Evolutionary conservation across 169 alveolate genomes (phyloP).

Genomic region (Plasmodium vinckei): DNA sequence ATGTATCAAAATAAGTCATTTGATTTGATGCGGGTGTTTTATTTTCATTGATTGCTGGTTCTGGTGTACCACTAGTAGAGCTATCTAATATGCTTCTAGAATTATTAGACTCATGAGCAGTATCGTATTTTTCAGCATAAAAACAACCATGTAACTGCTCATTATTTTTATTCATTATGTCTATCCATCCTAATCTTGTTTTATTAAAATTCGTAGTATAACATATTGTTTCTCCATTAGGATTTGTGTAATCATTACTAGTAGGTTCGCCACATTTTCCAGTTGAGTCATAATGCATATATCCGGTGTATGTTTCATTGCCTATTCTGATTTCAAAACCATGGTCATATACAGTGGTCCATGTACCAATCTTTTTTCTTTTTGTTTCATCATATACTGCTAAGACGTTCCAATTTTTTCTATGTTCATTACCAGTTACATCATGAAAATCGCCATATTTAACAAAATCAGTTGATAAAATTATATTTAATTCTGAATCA

Average conservation of each 20-base stretch:
- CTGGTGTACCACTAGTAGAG: not conserved
- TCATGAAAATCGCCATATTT: constrained; percentile 53
- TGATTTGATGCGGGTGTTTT: no score
- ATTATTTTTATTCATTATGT: not conserved
- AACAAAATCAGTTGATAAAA: constrained; percentile 63
- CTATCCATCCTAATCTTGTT: constrained; percentile 73
- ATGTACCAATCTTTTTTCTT: constrained; percentile 38
- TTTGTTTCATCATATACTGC: constrained; percentile 71
- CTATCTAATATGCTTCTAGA: not conserved
- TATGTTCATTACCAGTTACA: constrained; percentile 54
- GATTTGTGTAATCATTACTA: constrained; percentile 24
- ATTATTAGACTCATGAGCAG: not conserved
- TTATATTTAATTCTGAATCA: constrained; percentile 27
- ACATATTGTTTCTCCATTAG: constrained; percentile 73
- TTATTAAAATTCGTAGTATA: constrained; percentile 40
- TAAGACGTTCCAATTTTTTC: constrained; percentile 64
- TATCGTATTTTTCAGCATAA: not conserved
- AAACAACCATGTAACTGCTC: not conserved
- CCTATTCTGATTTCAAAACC: constrained; percentile 69
- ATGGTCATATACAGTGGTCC: constrained; percentile 71
- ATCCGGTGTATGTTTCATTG: constrained; percentile 55
- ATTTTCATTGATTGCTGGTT: no score
- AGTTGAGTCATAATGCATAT: constrained; percentile 68
- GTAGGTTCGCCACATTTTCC: constrained; percentile 26
- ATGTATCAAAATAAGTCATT: no score